Base-by-base conservation (phyloP, 2,329 filamentous ascomycete genomes). In the Fusarium heterosporum region DNA sequence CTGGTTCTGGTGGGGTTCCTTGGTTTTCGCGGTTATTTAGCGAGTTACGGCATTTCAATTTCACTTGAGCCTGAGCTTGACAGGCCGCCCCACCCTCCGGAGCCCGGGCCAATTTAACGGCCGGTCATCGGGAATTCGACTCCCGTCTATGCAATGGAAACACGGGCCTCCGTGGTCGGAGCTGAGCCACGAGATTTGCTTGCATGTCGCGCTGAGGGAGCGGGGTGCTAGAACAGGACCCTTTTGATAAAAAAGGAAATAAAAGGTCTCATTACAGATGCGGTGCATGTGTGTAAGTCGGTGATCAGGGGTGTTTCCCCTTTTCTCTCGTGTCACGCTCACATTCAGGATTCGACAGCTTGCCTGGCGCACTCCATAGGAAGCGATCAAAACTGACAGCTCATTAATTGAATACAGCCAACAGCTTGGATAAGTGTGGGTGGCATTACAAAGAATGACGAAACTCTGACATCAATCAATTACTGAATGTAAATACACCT, bases 31-130 rank as follows among this genome's bases (percentile, higher is more conserved):
- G 55, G 51, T 38, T 55, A 39, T 52, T 11, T 28, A 42, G 25
- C 70, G 48, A 72, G 70, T 72, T 25, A 51, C 14, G 29, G 34
- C 25, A 10, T 26, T 14, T 13, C 11, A 65, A 67, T 69, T 68
- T 56, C 56, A 42, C 55, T 16, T 43, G 40, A 32, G 54, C 16
- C 25, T 13, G 45, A 47, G 26, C 12, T 34, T 42, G 26, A 14
- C 14, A 8, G 17, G 12, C 12, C 19, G 51, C 2, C 30, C 43
- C 26, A 42, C 39, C 25, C 55, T 29, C 49, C 45, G 50, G 55
- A 47, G 41, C 54, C 45, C 10, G 17, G 53, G 46, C 64, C 46
- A 58, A 53, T 51, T 57, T 53, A 47, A 56, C 52, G 36, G 48
- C 59, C 55, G 41, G 49, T 19, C 30, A 50, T 53, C 25, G 25